Base-by-base conservation (phyloP, 257 asterid species). In the Prunella vulgaris region DNA sequence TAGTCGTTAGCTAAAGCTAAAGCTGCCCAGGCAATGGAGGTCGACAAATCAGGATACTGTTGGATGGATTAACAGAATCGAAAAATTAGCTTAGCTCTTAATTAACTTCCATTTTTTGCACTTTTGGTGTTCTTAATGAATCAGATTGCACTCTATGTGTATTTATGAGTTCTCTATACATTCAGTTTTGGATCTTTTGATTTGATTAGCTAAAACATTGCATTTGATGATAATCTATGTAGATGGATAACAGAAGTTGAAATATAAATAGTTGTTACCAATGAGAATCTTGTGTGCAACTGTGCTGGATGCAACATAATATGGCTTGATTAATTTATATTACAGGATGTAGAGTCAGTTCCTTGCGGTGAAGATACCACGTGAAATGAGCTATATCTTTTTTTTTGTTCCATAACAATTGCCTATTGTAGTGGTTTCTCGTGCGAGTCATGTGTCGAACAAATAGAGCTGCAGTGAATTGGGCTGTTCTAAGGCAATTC, bases 11-110 rank as follows among this genome's bases (percentile, higher is more conserved):
- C 96, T 8, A 94, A 89, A 82, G 97, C 99, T 76, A 91, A 91
- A 82, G 99, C 97, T 71, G 97, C 95, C 28, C 99, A 94, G 71
- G 99, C 97, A 10, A 94, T 94, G 97, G 97, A 91, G 81, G 60
- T 94, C 49, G 97, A 94, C 76, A 82, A 87, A 25, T 94, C 88
- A 88, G 81, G 78, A n/a, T 65, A 54, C 59, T 49, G 30, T 68
- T 3, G 13, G 68, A 62, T 65, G 52, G 49, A 24, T 58, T 33
- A 24, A 21, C 59, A 42, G 48, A 21, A 15, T n/a, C 22, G 46
- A 44, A 30, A 62, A 24, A 7, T 20, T 63, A 38, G 21, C 53
- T 71, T 77, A 61, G 58, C 51, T n/a, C n/a, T 28, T 62, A n/a
- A 14, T 71, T 64, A 60, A 42, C 37, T 66, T 58, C 14, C 35